Conservation (phyloP, 106 monocot species). For the Dioscorea zingiberensis region DNA sequence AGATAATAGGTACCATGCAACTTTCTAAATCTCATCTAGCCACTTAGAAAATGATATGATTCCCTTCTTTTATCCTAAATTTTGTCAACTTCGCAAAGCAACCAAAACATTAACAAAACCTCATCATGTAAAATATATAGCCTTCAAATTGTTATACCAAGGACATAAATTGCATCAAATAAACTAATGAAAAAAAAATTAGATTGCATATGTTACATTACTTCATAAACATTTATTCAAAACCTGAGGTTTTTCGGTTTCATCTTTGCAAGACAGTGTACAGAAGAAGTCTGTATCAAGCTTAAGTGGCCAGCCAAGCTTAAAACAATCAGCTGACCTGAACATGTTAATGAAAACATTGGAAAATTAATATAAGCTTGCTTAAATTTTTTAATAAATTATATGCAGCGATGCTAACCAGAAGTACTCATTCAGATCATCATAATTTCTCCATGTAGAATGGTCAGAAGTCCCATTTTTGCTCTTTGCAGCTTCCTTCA, state of each 20-base stretch:
- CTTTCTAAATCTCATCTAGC: no score
- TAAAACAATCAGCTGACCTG: constrained; percentile 78
- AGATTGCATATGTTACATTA: no score
- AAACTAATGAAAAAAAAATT: no score
- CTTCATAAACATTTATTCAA: not conserved
- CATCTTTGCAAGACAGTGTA: constrained; percentile 25
- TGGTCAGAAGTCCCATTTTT: constrained; percentile 59
- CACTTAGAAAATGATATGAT: no score
- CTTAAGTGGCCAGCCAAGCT: constrained; percentile 82
- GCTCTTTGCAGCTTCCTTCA: constrained; percentile 71
- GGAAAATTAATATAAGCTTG: not conserved
- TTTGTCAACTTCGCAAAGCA: no score
- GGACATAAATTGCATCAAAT: no score
- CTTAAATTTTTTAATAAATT: not conserved
- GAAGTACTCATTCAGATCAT: constrained; percentile 76
- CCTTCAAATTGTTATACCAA: no score
- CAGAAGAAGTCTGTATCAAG: constrained; percentile 50
- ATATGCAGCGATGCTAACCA: constrained; percentile 29
- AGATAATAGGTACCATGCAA: no score
- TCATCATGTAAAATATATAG: no score
- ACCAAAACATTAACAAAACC: no score
- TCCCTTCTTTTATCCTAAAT: no score
- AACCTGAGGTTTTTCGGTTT: constrained; percentile 30
- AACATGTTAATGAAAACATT: constrained; percentile 11
- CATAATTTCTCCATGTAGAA: constrained; percentile 82